Conservation (phyloP, 1,284 basidiomycete genomes). For the Microbotryum violaceum region DNA sequence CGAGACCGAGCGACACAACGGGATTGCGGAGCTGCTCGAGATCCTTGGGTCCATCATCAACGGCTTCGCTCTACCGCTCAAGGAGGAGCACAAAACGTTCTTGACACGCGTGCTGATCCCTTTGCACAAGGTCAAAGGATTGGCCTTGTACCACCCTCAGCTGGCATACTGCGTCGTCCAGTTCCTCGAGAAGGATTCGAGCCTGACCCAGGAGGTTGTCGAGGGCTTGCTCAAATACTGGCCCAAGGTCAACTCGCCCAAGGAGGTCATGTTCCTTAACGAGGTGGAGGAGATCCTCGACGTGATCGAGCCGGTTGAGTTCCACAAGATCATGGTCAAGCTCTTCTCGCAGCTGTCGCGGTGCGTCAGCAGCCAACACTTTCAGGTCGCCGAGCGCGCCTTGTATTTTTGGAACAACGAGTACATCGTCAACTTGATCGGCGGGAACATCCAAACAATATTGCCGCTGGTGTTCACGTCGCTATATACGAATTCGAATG, state of each 20-base stretch:
- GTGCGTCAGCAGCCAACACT: slow-evolving; percentile 99
- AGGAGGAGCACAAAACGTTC: slow-evolving; percentile 99
- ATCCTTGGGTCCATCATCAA: slow-evolving; percentile 99
- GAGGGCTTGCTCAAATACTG: slow-evolving; percentile 90
- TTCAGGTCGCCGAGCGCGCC: slow-evolving; percentile 94
- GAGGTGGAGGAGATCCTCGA: slow-evolving; percentile 99
- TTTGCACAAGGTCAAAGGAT: slow-evolving; percentile 93
- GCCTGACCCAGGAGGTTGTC: slow-evolving; percentile 90
- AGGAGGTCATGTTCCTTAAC: slow-evolving; percentile 99
- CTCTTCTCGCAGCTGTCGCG: slow-evolving; percentile 91
- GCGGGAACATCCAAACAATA: slow-evolving; percentile 82
- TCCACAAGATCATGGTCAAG: slow-evolving; percentile 89
- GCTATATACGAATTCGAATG: slow-evolving; percentile 90
- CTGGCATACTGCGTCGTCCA: slow-evolving; percentile 98
- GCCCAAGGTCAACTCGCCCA: slow-evolving; percentile 99
- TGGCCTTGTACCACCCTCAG: slow-evolving; percentile 96
- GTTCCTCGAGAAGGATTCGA: slow-evolving; percentile 93
- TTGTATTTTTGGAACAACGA: slow-evolving; percentile 98
- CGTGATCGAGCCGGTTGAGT: slow-evolving; percentile 93
- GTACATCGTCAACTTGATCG: slow-evolving; percentile 98
- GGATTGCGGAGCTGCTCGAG: slow-evolving; percentile 95
- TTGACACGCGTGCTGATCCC: slow-evolving; percentile 92
- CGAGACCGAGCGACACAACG: slow-evolving; percentile 97
- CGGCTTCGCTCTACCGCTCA: slow-evolving; percentile 94
- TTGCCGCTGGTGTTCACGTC: slow-evolving; percentile 98